Evolutionary conservation across 257 asterid genomes (phyloP).

Genomic region (Buddleja alternifolia): DNA sequence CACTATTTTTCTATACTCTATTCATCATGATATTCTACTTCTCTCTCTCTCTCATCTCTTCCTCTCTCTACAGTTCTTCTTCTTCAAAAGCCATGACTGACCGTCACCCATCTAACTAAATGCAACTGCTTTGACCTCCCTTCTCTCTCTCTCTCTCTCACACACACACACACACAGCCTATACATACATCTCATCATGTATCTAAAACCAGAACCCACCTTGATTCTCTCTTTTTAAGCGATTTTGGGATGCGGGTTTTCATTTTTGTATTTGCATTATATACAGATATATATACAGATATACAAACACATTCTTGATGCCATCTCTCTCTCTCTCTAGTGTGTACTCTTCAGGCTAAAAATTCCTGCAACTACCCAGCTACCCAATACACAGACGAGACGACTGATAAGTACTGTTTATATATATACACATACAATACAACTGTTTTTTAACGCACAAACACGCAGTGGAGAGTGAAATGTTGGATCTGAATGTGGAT

Average conservation of each 20-base stretch:
- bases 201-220: constrained; percentile 9
- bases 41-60: too few relatives aligned
- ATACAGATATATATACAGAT: not conserved
- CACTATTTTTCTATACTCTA: too few relatives aligned
- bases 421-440: not conserved
- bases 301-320: not conserved
- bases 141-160: not conserved
- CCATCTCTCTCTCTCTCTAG: not conserved
- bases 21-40: too few relatives aligned
- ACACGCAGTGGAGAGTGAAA: constrained; percentile 19
- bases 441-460: constrained; percentile 4
- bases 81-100: not conserved
- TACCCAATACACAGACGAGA: too few relatives aligned
- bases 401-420: too few relatives aligned
- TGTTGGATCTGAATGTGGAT: constrained; percentile 62
- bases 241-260: not conserved
- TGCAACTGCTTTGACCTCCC: too few relatives aligned
- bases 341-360: not conserved
- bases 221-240: not conserved
- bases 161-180: not conserved
- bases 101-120: not conserved
- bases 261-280: not conserved
- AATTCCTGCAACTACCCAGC: not conserved
- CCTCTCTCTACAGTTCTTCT: too few relatives aligned
- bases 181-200: not conserved